Evolutionary conservation across 345 rosid genomes (phyloP).

Genomic region (Moricandia moricandioides): DNA sequence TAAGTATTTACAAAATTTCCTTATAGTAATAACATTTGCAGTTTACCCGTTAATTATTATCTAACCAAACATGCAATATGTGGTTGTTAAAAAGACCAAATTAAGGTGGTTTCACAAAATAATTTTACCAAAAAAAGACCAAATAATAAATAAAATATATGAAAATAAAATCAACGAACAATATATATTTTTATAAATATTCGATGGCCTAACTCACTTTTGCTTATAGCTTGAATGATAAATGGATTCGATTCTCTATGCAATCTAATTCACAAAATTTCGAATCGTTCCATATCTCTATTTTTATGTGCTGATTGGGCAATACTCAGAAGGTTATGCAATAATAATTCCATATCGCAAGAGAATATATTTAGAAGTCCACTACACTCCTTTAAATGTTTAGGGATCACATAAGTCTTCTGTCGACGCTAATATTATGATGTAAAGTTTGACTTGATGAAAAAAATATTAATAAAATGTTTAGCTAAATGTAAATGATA

Average conservation of each 20-base stretch:
- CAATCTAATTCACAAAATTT: neutral
- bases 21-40: neutral
- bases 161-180: neutral
- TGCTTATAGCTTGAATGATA: slow-evolving; percentile 20
- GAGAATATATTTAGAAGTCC: slow-evolving; percentile 15
- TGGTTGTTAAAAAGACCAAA: neutral
- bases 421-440: slow-evolving; percentile 6
- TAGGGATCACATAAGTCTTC: neutral
- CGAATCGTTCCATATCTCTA: neutral
- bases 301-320: slow-evolving; percentile 9
- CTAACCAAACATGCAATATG: neutral
- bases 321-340: neutral
- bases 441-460: slow-evolving; percentile 8
- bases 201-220: slow-evolving; percentile 36
- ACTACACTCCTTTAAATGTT: slow-evolving; percentile 15
- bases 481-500: neutral
- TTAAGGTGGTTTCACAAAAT: too few species aligned
- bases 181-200: neutral
- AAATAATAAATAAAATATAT: neutral
- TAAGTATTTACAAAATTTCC: neutral
- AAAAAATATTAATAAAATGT: neutral
- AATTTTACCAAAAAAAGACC: too few species aligned
- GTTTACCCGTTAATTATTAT: neutral
- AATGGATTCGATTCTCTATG: slow-evolving; percentile 24
- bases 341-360: neutral